Base-by-base conservation (phyloP, 2,329 filamentous ascomycete species). In the Aureobasidium sp. region DNA sequence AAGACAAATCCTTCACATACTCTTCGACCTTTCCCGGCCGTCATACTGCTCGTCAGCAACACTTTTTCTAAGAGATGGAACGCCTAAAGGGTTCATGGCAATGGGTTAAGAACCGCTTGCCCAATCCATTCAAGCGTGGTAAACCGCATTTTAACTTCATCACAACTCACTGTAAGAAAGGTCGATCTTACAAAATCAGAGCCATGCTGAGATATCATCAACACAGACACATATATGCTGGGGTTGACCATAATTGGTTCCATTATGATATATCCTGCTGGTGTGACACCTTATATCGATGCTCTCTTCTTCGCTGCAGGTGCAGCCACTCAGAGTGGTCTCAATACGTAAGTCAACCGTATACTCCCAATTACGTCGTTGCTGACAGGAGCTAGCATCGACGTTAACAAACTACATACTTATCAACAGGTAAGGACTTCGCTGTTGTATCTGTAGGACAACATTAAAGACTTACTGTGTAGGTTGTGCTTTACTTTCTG, bases 231-330 rank as follows among this genome's bases (percentile, higher is more conserved):
- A 62, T 96, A 91, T 78, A 87, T 99, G 66, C 82, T 97, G 62
- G 79, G 83, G 64, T 84, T 89, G 74, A 80, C 84, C 5, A 78
- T 99, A 1, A 57, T 92, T 51, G 86, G 85, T 17, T 96, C 92
- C 0, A 78, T 97, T 66, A 79, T 96, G 56, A 74, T 99, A 20
- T 97, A 85, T 68, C 83, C 82, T 20, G 78, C 77, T 4, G 83
- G 84, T 29, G 76, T 84, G 17, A 73, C 97, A 63, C 65, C 74
- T 1, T 99, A 96, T 70, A 89, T 94, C 68, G 92, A 99, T 78
- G 87, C 91, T 2, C 82, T 99, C 17, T 90, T 96, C 79, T 90
- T 97, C 68, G 84, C 88, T n/a, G 86, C 85, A 60, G 93, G 94
- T 56, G 81, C 89, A 62, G 88, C 91, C 65, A 97, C 93, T 0